Evolutionary conservation across 2,329 filamentous ascomycete genomes (phyloP).

Genomic region (Sclerotiophoma versabilis): DNA sequence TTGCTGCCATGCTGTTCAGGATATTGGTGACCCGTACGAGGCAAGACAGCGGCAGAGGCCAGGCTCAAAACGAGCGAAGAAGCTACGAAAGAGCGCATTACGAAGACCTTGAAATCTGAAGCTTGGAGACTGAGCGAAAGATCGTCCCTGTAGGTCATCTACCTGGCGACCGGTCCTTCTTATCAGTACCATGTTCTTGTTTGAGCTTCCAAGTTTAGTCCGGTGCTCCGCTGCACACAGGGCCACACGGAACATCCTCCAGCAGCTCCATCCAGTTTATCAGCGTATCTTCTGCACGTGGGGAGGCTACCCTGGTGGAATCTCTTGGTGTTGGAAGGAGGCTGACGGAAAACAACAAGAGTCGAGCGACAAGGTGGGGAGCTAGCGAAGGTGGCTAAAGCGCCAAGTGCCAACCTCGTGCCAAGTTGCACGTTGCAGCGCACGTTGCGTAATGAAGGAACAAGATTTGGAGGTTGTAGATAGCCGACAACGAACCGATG

Average conservation of each 20-base stretch:
- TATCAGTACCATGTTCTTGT: slow-evolving; percentile 25
- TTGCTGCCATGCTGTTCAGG: slow-evolving; percentile 23
- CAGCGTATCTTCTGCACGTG: slow-evolving; percentile 37
- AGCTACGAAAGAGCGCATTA: slow-evolving; percentile 40
- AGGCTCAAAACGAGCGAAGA: slow-evolving; percentile 37
- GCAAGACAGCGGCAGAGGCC: slow-evolving; percentile 38
- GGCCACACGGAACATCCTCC: slow-evolving; percentile 20
- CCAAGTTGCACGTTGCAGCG: slow-evolving; percentile 15
- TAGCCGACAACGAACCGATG: slow-evolving; percentile 10
- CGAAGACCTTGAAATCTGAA: slow-evolving; percentile 17
- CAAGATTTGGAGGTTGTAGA: slow-evolving; percentile 8
- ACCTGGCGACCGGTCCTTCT: slow-evolving; percentile 25
- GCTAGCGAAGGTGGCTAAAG: slow-evolving; percentile 13
- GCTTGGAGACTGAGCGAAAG: slow-evolving; percentile 10
- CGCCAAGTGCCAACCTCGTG: slow-evolving; percentile 16
- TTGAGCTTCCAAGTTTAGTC: slow-evolving; percentile 12
- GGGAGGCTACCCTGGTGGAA: slow-evolving; percentile 21
- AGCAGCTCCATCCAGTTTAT: slow-evolving; percentile 24
- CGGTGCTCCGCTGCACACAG: slow-evolving; percentile 9
- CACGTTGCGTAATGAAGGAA: slow-evolving; percentile 17
- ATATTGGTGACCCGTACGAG: slow-evolving; percentile 24
- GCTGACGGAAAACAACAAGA: slow-evolving; percentile 15
- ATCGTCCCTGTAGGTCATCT: slow-evolving; percentile 26
- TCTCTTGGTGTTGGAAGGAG: slow-evolving; percentile 11
- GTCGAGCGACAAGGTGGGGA: slow-evolving; percentile 8